A percentile compares a stretch with the other conserved stretches of the same genome.
Evolutionary conservation across 192 early-diverging fungal species (phyloP).

Genomic region (Paraglomus occultum): DNA sequence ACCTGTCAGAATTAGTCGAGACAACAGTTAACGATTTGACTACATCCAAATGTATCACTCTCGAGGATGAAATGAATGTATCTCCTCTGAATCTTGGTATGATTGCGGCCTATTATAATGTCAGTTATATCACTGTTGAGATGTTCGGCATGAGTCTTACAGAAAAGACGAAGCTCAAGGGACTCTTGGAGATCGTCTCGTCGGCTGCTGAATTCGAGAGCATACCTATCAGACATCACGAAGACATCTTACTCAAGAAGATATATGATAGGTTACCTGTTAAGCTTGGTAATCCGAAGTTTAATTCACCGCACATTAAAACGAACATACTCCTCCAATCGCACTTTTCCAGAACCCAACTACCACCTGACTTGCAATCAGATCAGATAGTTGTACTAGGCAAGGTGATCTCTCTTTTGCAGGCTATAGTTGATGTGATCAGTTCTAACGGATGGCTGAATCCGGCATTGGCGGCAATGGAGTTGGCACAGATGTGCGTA

Average conservation of each 20-base stretch:
- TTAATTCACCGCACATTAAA: conserved; percentile 89
- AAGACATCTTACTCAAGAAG: conserved; percentile 74
- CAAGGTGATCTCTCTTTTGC: conserved; percentile 79
- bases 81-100: conserved; percentile 90
- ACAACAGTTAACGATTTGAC: conserved; percentile 81
- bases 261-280: conserved; percentile 84
- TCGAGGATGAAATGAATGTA: conserved; percentile 72
- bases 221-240: conserved; percentile 92
- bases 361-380: conserved; percentile 90
- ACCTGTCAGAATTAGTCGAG: conserved; percentile 95
- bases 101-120: conserved; percentile 98
- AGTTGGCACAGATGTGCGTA: conserved; percentile 95
- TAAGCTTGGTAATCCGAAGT: conserved; percentile 67
- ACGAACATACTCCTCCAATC: conserved; percentile 92
- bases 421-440: conserved; percentile 94
- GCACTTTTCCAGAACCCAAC: conserved; percentile 85
- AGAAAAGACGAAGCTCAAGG: conserved; percentile 82
- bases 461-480: conserved; percentile 92
- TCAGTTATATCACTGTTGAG: conserved; percentile 92
- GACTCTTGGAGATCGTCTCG: conserved; percentile 90
- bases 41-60: conserved; percentile 79
- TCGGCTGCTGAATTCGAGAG: conserved; percentile 91
- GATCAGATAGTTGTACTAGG: conserved; percentile 72
- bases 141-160: conserved; percentile 88
- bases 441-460: conserved; percentile 88